Base-by-base conservation (phyloP, 805 yeast species). In the Metschnikowia matae region DNA sequence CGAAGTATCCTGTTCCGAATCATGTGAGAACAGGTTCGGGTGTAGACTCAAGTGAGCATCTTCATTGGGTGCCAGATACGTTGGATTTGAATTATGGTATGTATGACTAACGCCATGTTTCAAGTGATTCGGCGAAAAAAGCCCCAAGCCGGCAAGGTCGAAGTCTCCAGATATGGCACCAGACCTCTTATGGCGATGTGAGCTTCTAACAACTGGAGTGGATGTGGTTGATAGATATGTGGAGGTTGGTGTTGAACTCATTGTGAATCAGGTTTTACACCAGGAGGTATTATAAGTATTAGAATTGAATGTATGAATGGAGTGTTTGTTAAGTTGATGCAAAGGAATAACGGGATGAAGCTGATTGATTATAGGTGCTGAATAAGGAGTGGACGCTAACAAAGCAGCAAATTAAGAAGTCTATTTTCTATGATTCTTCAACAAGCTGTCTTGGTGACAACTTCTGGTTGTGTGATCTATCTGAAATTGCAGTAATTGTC, bases 141-240 rank as follows among this genome's bases (percentile, higher is more conserved):
- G 54, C 1, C 75, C 75, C 35, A 70, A 54, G 6, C 75, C 77
- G 45, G 63, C 58, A 7, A 63, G 62, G 58, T 87, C 94, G 62
- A 88, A 86, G 63, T 89, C 96, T 3, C 94, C 94, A 7, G 94
- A 86, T 6, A 89, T 84, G 0, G 96, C 96, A 20, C 92, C 90
- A 0, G 96, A 89, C 47, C 96, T 72, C 60, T 88, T 80, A 61
- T 89, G 96, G 41, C 87, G 80, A 67, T 89, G 96, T 3, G 49
- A 41, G 10, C 52, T 40, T 21, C 41, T 44, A 15, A 38, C 42
- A 11, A 26, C 36, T 21, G 43, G 54, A 8, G 46, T 31, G 8
- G 48, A 38, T 7, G 56, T 41, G 21, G 33, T 38, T n/a, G 40
- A 36, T 40, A 53, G 35, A n/a, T 48, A 37, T 21, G 48, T 44